Percentiles rank a stretch among this genome's conserved stretches.
These are phyloP conservation scores for Penium margaritaceum DNA, from an alignment of 139 green algal genomes.

Conservation along the genomic window DNA sequence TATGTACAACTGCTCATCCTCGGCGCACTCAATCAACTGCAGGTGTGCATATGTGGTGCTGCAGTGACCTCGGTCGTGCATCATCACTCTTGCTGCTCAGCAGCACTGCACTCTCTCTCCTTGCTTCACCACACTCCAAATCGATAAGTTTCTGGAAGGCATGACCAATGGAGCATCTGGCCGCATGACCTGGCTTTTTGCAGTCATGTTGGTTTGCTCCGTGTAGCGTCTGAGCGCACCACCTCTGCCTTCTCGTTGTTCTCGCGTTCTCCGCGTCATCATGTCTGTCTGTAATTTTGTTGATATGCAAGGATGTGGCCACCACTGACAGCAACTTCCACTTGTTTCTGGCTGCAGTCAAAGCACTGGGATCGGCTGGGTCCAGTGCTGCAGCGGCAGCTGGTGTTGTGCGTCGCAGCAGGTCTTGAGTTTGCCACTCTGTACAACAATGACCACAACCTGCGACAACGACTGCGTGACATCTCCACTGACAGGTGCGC, in stretches of 20 bases:
- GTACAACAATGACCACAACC: constrained; percentile 30
- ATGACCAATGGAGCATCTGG: neutral
- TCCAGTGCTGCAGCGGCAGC: constrained; percentile 16
- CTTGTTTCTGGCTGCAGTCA: neutral
- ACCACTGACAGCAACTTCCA: no score
- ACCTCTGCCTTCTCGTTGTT: no score
- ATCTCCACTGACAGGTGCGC: constrained; percentile 7
- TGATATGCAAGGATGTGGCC: no score
- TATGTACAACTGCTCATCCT: constrained; percentile 40
- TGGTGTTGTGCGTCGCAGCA: constrained; percentile 18
- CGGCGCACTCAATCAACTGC: constrained; percentile 10
- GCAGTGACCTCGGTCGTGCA: neutral
- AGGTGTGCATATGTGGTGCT: neutral
- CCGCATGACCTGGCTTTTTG: neutral
- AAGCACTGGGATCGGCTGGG: constrained; percentile 37
- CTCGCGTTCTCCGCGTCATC: no score
- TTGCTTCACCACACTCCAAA: neutral
- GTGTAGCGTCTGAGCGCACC: no score
- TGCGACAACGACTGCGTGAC: constrained; percentile 9
- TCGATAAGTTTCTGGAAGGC: neutral
- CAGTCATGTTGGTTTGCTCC: neutral
- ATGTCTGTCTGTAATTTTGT: no score
- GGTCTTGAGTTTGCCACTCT: constrained; percentile 32
- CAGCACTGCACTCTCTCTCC: neutral
- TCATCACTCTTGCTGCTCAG: neutral